These are phyloP conservation scores for Talaromyces sp. DNA, from an alignment of 2,329 filamentous ascomycete species.

Conservation along the genomic window DNA sequence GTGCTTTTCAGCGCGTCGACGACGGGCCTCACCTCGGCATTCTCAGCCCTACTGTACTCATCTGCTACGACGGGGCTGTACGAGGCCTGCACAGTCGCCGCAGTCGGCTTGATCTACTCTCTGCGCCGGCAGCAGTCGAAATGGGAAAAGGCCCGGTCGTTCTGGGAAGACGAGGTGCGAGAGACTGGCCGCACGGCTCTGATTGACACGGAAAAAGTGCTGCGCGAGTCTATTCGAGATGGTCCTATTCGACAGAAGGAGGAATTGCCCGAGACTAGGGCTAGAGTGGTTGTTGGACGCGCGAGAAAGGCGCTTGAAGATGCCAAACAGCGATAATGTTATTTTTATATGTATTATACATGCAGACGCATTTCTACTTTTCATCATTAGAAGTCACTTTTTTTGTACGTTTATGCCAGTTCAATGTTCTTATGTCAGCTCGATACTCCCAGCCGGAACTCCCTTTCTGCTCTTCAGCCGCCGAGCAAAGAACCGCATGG, in stretches of 20 bases:
- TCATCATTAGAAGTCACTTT: constrained; percentile 1
- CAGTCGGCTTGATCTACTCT: constrained; percentile 55
- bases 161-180: constrained; percentile 50
- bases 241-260: constrained; percentile 26
- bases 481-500: constrained; percentile 70
- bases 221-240: constrained; percentile 46
- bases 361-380: neutral
- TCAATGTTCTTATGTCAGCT: constrained; percentile 27
- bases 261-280: constrained; percentile 38
- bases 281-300: constrained; percentile 42
- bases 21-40: constrained; percentile 57
- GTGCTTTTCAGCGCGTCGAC: constrained; percentile 73
- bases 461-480: constrained; percentile 40
- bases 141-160: constrained; percentile 52
- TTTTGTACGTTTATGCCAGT: neutral
- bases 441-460: constrained; percentile 43
- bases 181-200: constrained; percentile 57
- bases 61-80: constrained; percentile 51
- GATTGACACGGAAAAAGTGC: constrained; percentile 48
- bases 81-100: constrained; percentile 56
- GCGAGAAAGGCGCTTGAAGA: constrained; percentile 45
- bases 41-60: constrained; percentile 53
- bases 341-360: constrained; percentile 6
- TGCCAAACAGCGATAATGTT: constrained; percentile 17
- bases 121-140: constrained; percentile 54